Evolutionary conservation across 2,329 filamentous ascomycete genomes (phyloP).

Genomic region (Colletotrichum kahawae): DNA sequence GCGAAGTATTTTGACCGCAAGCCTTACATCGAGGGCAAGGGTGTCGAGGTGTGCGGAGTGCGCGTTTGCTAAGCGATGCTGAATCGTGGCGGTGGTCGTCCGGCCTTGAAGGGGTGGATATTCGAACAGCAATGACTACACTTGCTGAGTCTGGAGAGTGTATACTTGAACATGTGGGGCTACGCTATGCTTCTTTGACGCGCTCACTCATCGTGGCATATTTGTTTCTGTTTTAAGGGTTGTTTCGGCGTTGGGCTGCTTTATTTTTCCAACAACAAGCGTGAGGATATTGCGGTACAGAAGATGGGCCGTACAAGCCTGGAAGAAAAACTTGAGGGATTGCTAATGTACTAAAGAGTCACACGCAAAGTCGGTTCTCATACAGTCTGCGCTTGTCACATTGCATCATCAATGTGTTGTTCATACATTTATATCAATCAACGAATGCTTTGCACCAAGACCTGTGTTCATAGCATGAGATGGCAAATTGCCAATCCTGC

Average conservation of each 20-base stretch:
- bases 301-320: background rate
- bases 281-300: background rate
- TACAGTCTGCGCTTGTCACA: background rate
- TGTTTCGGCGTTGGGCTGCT: background rate
- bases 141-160: background rate
- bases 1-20: constrained; percentile 69
- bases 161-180: background rate
- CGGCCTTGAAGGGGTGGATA: background rate
- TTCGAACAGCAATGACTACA: background rate
- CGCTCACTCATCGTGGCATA: background rate
- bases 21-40: constrained; percentile 69
- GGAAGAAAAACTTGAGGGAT: background rate
- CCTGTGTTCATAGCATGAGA: background rate
- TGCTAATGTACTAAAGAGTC: background rate
- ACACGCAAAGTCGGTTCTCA: background rate
- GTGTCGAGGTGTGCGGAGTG: constrained; percentile 77
- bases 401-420: background rate
- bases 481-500: background rate
- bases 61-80: constrained; percentile 61
- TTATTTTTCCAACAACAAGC: background rate
- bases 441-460: background rate
- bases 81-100: background rate
- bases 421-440: background rate
- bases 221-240: background rate
- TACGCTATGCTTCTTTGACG: background rate